A percentile compares a stretch with the other conserved stretches of the same genome.
Conservation (phyloP, 1,284 basidiomycete genomes). For the Moesziomyces sp. region DNA sequence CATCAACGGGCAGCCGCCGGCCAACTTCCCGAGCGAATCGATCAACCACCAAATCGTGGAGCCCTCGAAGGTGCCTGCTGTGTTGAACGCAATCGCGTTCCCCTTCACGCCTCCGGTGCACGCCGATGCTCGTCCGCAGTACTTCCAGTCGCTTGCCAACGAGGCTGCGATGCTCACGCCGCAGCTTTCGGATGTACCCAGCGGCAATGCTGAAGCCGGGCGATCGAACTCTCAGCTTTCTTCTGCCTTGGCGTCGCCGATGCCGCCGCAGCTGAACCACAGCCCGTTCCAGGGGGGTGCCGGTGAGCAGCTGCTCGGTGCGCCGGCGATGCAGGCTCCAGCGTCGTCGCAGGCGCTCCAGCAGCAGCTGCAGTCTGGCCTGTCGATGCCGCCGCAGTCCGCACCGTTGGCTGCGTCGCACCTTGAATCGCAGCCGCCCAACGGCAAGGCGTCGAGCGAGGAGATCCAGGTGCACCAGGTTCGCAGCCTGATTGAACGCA, state of each 20-base stretch:
- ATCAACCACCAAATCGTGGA: conserved; percentile 60
- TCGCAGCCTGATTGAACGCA: conserved; percentile 54
- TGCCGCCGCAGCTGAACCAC: conserved; percentile 34
- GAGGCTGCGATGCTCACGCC: conserved; percentile 47
- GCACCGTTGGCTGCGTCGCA: conserved; percentile 37
- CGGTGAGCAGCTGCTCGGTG: conserved; percentile 14
- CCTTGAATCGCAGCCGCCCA: conserved; percentile 21
- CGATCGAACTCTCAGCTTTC: conserved; percentile 27
- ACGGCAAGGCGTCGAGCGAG: conserved; percentile 35
- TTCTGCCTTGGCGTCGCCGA: conserved; percentile 40
- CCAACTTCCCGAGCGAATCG: conserved; percentile 47
- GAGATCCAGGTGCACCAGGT: conserved; percentile 47
- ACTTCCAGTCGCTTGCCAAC: conserved; percentile 43
- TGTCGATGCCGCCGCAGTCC: conserved; percentile 25
- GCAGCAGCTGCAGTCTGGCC: conserved; percentile 30
- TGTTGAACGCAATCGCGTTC: conserved; percentile 57
- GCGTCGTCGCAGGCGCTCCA: conserved; percentile 38
- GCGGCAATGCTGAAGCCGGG: conserved; percentile 12
- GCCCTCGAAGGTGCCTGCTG: conserved; percentile 55
- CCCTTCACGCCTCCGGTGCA: conserved; percentile 62
- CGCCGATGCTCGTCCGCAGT: conserved; percentile 43
- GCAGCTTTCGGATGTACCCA: conserved; percentile 36
- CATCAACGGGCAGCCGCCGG: conserved; percentile 47
- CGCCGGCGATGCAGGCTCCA: conserved; percentile 31
- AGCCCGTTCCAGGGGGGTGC: conserved; percentile 35